Conservation (phyloP, 306 rosid genomes). For the Castanospermum australe region DNA sequence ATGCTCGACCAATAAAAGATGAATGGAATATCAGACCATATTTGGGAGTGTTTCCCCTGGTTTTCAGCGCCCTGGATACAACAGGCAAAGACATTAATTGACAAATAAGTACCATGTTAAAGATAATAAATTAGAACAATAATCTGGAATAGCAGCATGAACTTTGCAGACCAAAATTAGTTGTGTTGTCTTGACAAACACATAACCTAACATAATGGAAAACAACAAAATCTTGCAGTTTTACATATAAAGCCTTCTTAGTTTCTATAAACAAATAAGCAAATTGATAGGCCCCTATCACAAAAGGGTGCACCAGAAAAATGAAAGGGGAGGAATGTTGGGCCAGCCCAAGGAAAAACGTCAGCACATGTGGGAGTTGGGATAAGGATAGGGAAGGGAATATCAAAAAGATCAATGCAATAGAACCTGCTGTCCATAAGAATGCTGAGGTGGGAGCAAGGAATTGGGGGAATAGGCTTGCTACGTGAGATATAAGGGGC, state of each 20-base stretch:
- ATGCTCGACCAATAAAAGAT: constrained; percentile 82
- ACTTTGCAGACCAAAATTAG: not conserved
- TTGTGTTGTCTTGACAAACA: not conserved
- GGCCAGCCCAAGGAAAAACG: too few species aligned
- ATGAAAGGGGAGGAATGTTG: too few species aligned
- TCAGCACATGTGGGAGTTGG: too few species aligned
- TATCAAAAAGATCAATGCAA: too few species aligned
- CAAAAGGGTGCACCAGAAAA: too few species aligned
- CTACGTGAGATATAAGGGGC: too few species aligned
- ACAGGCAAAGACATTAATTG: not conserved
- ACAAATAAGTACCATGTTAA: not conserved
- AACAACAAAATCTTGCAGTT: not conserved
- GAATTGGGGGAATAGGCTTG: too few species aligned
- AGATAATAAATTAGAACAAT: not conserved
- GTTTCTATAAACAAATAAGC: not conserved
- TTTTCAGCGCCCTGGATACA: constrained; percentile 72
- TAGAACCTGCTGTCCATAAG: too few species aligned
- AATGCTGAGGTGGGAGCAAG: too few species aligned
- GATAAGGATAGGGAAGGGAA: too few species aligned
- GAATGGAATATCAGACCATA: constrained; percentile 84
- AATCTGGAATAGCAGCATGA: not conserved
- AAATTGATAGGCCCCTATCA: too few species aligned
- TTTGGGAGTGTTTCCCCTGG: constrained; percentile 85
- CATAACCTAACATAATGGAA: not conserved
- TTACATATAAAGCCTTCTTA: not conserved